Base-by-base conservation (phyloP, 495 filamentous ascomycete genomes). In the Tuber calosporum region DNA sequence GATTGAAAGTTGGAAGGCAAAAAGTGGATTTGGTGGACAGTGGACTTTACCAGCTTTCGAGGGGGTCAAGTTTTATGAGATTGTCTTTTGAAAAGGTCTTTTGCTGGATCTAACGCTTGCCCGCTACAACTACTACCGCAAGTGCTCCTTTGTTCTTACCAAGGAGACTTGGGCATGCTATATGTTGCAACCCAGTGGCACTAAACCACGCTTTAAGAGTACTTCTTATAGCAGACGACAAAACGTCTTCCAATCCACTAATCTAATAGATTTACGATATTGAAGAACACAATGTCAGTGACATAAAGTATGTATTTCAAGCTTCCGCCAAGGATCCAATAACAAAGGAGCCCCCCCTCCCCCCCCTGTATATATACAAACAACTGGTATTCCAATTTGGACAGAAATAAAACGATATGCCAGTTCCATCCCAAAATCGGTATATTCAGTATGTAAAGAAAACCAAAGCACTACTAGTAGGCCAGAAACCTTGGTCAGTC, bases 21-120 rank as follows among this genome's bases (percentile, higher is more conserved):
- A 79, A 83, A 84, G 84, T 77, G 79, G 82, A 67, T 73, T 77
- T 74, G 77, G 84, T 9, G 75, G 78, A 70, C 68, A 74, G 74
- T 75, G 78, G 68, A 74, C 79, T n/a, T 79, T 74, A 69, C 85
- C 84, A 40, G 76, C 79, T 1, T 73, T 86, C 70, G 82, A 85
- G n/a, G 87, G 84, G 13, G 73, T 82, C 34, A 77, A 71, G 20
- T 86, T 86, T 80, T 78, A 62, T 62, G 70, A 68, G 34, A 37
- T 78, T 78, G 70, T 78, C 4, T 78, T 78, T 67, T 78, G n/a
- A 78, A 62, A 62, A 13, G 26, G 53, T 19, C 30, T 4, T 62
- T 30, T 62, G 5, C 26, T 34, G 26, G 11, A 34, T 62, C 17
- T 30, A 34, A 34, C 13, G 26, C 7, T 13, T 8, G 9, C 1